Evolutionary conservation across 331 rosid species (phyloP), one percentile per base, ranked within the genome.

Genomic region (Malus hybrid): DNA sequence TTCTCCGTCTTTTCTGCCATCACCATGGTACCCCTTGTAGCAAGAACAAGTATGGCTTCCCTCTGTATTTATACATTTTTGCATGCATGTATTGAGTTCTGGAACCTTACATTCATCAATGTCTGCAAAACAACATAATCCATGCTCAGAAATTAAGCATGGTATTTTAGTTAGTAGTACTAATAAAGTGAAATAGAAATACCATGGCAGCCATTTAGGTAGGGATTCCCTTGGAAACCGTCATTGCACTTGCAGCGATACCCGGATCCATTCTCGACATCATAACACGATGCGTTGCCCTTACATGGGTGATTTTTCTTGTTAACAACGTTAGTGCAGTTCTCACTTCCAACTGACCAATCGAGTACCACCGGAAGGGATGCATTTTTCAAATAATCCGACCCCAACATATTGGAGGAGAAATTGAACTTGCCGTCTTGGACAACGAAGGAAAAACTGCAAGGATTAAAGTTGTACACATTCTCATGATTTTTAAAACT

Each of bases 141-240:
- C 64, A 8, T 59, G 12, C 5, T 22, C 29, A 48, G 48, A 31
- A 44, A 70, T 3, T 33, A 52, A 28, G 24, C 36, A 36, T 36
- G 0, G 7, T 36, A 48, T 12, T 48, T 11, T 48, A 11, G 3
- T 15, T 48, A 11, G 19, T 13, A 4, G 18, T 48, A 3, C 6
- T 10, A 48, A 48, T 13, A 14, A 10, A 48, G 55, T 48, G 19
- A 48, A 63, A 28, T 14, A 63, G 33, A 63, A 16, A 0, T 67
- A 80, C 76, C 79, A n/a, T 64, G 31, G 46, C 84, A 80, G 20
- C 64, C 84, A 20, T 36, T 16, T 36, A 46, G 80, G 68, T 80
- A 80, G 4, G 80, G 80, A 56, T 36, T 69, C 22, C 84, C 80
- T 18, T 80, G 54, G 15, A 63, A 80, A 5, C 84, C 84, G 0